Conservation (phyloP, 2,329 filamentous ascomycete genomes). For the Immersiporthe knoxdaviesiana region DNA sequence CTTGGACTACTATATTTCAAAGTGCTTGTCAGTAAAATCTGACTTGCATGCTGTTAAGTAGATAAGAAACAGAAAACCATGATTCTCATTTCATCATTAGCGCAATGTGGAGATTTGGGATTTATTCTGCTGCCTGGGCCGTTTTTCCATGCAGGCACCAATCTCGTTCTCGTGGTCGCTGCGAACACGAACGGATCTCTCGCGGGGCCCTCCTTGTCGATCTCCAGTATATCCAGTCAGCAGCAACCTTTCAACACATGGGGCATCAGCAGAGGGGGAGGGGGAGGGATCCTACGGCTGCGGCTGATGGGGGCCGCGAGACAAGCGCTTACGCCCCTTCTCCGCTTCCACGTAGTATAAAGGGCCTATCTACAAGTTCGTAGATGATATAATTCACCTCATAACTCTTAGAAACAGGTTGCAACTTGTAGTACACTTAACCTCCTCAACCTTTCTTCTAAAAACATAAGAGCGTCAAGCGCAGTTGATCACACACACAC, state of each 20-base stretch:
- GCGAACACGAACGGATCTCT: neutral
- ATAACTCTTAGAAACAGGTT: neutral
- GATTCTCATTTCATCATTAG: too few relatives aligned
- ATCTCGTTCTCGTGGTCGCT: neutral
- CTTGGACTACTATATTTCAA: too few relatives aligned
- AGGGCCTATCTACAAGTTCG: neutral
- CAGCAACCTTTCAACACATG: neutral
- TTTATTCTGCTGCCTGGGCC: neutral
- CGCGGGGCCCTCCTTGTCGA: neutral
- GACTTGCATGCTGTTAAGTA: too few relatives aligned
- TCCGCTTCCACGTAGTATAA: too few relatives aligned
- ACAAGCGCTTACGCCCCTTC: conserved; percentile 1
- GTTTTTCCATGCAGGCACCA: neutral
- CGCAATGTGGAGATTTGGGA: neutral
- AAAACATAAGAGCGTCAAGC: neutral
- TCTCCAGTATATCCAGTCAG: neutral
- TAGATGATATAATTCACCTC: neutral
- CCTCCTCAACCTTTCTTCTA: neutral
- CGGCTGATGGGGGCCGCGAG: neutral
- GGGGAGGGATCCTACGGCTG: neutral
- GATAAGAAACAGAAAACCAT: too few relatives aligned
- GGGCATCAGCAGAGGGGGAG: too few relatives aligned
- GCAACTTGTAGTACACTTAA: neutral
- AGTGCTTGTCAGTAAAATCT: too few relatives aligned
- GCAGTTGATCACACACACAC: neutral